phyloP scores from a whole-genome alignment of 2,329 filamentous ascomycete genomes.

The Tolypocladium pustulatum region DNA sequence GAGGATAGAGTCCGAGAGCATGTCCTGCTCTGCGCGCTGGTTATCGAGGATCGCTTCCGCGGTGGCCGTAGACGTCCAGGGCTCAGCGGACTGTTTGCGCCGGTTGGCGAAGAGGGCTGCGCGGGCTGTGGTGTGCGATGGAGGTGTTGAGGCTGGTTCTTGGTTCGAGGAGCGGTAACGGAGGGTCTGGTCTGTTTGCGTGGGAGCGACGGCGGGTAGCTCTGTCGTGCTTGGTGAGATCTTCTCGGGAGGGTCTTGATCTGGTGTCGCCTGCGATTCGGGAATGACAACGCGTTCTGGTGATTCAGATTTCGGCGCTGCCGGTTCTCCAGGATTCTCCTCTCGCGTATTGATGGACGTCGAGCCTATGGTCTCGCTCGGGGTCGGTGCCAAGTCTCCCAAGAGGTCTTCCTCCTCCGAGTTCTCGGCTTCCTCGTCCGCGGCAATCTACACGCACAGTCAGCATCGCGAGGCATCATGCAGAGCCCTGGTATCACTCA shows the following conservation, averaged over 20 bases:
- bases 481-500: conserved; percentile 16
- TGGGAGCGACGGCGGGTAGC: conserved; percentile 8
- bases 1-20: conserved; percentile 71
- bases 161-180: conserved; percentile 18
- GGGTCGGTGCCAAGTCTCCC: conserved; percentile 42
- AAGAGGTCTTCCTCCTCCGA: conserved; percentile 49
- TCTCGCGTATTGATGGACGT: conserved; percentile 15
- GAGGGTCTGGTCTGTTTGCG: conserved; percentile 23
- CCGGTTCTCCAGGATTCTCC: conserved; percentile 8
- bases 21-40: conserved; percentile 73
- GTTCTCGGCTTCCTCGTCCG: conserved; percentile 25
- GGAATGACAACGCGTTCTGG: neutral
- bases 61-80: conserved; percentile 34
- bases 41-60: conserved; percentile 65
- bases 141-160: conserved; percentile 8
- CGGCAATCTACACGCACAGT: conserved; percentile 16
- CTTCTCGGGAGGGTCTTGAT: conserved; percentile 4
- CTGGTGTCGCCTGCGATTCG: conserved; percentile 1
- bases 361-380: conserved; percentile 40
- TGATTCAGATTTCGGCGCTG: conserved; percentile 6
- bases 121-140: conserved; percentile 25
- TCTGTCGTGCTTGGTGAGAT: conserved; percentile 5
- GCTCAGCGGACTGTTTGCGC: conserved; percentile 20
- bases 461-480: conserved; percentile 5
- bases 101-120: conserved; percentile 33